A percentile compares a stretch with the other conserved stretches of the same genome.
Conservation (phyloP, 1,139 yeast genomes). For the Debaryomyces coudertii region DNA sequence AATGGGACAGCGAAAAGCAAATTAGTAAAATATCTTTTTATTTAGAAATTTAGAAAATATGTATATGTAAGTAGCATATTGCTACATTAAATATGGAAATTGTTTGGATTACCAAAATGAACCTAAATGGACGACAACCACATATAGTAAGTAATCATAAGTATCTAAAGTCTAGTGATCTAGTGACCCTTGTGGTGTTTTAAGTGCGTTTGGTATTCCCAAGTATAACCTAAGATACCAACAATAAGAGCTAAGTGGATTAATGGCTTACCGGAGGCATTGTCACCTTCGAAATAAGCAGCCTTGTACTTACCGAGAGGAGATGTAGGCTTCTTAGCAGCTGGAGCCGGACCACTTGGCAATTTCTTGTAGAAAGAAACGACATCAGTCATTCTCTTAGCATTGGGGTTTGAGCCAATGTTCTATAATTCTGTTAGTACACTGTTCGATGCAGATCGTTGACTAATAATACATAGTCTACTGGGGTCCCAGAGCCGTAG, state of each 20-base stretch:
- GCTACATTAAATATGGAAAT: constrained; percentile 2
- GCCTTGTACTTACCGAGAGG: constrained; percentile 78
- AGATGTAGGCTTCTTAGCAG: constrained; percentile 68
- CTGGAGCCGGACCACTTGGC: constrained; percentile 89
- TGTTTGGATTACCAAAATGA: neutral
- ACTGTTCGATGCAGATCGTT: neutral
- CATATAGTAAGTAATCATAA: neutral
- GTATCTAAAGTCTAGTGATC: constrained; percentile 3
- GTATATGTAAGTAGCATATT: constrained; percentile 3
- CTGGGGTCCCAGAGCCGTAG: neutral
- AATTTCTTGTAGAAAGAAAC: constrained; percentile 94
- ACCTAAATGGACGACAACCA: neutral
- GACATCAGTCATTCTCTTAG: constrained; percentile 94
- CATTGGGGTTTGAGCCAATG: constrained; percentile 93
- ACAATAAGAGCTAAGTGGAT: constrained; percentile 75
- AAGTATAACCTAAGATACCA: constrained; percentile 80
- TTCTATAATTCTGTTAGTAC: constrained; percentile 46
- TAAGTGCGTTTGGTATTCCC: constrained; percentile 91
- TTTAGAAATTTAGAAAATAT: constrained; percentile 5
- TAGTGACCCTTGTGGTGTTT: constrained; percentile 49
- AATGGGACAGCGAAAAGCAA: neutral
- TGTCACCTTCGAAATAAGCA: constrained; percentile 76
- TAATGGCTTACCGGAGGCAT: constrained; percentile 80
- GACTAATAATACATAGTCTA: neutral
- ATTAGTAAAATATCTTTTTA: constrained; percentile 1